phyloP scores from a whole-genome alignment of 768 basidiomycete species.

The Calocybe indica region DNA sequence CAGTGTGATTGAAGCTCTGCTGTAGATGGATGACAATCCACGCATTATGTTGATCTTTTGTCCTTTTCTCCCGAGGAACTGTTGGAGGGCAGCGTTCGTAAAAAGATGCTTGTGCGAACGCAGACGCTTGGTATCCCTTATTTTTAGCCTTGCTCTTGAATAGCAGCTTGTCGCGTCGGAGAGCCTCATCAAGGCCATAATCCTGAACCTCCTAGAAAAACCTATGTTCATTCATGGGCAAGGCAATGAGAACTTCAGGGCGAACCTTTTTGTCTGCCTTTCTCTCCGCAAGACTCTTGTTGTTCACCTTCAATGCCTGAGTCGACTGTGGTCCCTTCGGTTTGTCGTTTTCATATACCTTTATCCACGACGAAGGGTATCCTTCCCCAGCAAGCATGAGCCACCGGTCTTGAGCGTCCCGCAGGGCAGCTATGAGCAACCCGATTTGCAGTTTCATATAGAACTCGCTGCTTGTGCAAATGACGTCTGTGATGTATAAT shows the following conservation, averaged over 20 bases:
- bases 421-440: neutral
- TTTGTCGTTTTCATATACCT: neutral
- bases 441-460: conserved; percentile 4
- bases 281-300: neutral
- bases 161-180: too few relatives aligned
- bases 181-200: too few relatives aligned
- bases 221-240: neutral
- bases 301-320: neutral
- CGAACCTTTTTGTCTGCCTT: neutral
- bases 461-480: neutral
- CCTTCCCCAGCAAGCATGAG: too few relatives aligned
- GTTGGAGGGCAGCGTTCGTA: too few relatives aligned
- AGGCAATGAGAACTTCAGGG: neutral
- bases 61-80: too few relatives aligned
- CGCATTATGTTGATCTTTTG: too few relatives aligned
- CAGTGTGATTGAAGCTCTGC: too few relatives aligned
- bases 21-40: too few relatives aligned
- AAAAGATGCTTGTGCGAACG: too few relatives aligned
- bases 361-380: neutral
- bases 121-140: too few relatives aligned
- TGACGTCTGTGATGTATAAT: conserved; percentile 4
- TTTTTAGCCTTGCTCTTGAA: too few relatives aligned
- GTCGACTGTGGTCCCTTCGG: neutral
- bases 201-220: too few relatives aligned
- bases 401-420: neutral